phyloP scores from a whole-genome alignment of 2,329 filamentous ascomycete genomes.

The Fusarium ambrosium region DNA sequence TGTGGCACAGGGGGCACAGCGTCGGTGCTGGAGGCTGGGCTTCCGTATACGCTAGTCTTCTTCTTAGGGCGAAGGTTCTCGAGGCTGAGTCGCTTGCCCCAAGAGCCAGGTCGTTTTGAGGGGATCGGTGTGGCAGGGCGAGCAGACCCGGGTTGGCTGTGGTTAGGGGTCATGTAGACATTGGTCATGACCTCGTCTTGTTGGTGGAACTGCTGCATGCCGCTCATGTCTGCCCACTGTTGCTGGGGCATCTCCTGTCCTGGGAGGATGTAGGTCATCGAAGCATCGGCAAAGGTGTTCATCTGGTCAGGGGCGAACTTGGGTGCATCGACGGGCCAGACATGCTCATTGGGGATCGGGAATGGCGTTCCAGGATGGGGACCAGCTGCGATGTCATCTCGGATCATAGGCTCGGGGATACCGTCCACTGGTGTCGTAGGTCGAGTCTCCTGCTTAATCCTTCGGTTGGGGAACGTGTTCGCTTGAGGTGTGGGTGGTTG shows the following conservation, averaged over 20 bases:
- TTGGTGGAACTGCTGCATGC: slow-evolving; percentile 48
- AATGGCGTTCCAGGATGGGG: slow-evolving; percentile 59
- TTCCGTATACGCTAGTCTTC: slow-evolving; percentile 51
- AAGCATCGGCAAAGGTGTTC: slow-evolving; percentile 49
- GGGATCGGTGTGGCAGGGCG: slow-evolving; percentile 56
- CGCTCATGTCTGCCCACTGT: slow-evolving; percentile 44
- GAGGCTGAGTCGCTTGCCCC: slow-evolving; percentile 55
- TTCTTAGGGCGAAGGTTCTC: slow-evolving; percentile 55
- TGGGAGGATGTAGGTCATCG: slow-evolving; percentile 50
- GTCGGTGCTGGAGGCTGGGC: slow-evolving; percentile 45
- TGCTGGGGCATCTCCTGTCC: slow-evolving; percentile 47
- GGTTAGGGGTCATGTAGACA: slow-evolving; percentile 43
- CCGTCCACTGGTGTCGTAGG: slow-evolving; percentile 53
- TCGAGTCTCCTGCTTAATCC: slow-evolving; percentile 53
- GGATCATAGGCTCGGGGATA: slow-evolving; percentile 50
- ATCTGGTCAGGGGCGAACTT: slow-evolving; percentile 57
- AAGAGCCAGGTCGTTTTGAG: slow-evolving; percentile 56
- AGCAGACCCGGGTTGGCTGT: slow-evolving; percentile 42
- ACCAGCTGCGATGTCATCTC: slow-evolving; percentile 51
- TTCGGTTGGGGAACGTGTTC: slow-evolving; percentile 49
- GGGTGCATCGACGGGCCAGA: slow-evolving; percentile 56
- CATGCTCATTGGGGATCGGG: slow-evolving; percentile 55
- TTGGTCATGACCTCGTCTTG: slow-evolving; percentile 48
- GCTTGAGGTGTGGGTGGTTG: slow-evolving; percentile 49
- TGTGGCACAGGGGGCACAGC: slow-evolving; percentile 46